Evolutionary conservation across 2,329 filamentous ascomycete genomes (phyloP).

Genomic region (Aspergillus sp.): DNA sequence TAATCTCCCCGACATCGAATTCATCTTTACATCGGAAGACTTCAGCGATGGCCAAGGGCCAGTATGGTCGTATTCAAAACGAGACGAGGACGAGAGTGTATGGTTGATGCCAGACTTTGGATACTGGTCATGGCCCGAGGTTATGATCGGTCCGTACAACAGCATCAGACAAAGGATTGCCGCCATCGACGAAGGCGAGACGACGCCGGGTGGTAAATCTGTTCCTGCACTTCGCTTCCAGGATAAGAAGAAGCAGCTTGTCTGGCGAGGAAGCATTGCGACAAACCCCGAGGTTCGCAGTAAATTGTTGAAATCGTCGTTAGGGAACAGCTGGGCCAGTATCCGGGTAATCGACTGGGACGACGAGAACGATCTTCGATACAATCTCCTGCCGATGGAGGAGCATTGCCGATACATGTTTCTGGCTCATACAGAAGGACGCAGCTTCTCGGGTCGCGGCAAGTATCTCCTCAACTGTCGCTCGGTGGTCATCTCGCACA

Average conservation of each 20-base stretch:
- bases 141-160: slow-evolving; percentile 41
- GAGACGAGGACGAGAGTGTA: slow-evolving; percentile 31
- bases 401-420: slow-evolving; percentile 54
- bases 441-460: slow-evolving; percentile 50
- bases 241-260: slow-evolving; percentile 41
- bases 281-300: slow-evolving; percentile 35
- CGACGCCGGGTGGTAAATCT: slow-evolving; percentile 12
- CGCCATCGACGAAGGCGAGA: slow-evolving; percentile 29
- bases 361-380: slow-evolving; percentile 31
- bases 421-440: slow-evolving; percentile 50
- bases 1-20: slow-evolving; percentile 46
- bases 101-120: slow-evolving; percentile 54
- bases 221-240: slow-evolving; percentile 18
- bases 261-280: slow-evolving; percentile 45
- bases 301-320: slow-evolving; percentile 33
- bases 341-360: slow-evolving; percentile 40
- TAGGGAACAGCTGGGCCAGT: slow-evolving; percentile 43
- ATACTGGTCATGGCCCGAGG: slow-evolving; percentile 51
- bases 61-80: slow-evolving; percentile 42
- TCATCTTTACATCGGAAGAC: slow-evolving; percentile 46
- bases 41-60: slow-evolving; percentile 27
- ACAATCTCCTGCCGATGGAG: slow-evolving; percentile 45
- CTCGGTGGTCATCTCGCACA: slow-evolving; percentile 47
- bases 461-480: slow-evolving; percentile 52
- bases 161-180: slow-evolving; percentile 36